A percentile compares a stretch with the other conserved stretches of the same genome.
Evolutionary conservation across 768 basidiomycete species (phyloP).

Genomic region (Royoungia palumana): DNA sequence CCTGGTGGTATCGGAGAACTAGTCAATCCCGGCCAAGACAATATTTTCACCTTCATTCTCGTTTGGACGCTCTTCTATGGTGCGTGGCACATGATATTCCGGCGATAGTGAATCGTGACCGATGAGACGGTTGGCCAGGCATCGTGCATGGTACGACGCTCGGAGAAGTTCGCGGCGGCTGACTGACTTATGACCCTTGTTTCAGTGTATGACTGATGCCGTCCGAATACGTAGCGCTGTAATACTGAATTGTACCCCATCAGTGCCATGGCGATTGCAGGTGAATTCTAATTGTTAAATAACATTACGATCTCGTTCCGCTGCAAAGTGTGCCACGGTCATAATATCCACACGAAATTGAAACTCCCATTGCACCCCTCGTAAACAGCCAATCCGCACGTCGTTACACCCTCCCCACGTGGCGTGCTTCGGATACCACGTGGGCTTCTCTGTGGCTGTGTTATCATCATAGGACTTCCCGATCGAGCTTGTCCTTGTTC

Average conservation of each 20-base stretch:
- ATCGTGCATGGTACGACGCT: slow-evolving; percentile 45
- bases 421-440: slow-evolving; percentile 30
- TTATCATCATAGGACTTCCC: slow-evolving; percentile 29
- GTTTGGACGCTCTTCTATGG: slow-evolving; percentile 95
- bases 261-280: background rate
- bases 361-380: slow-evolving; percentile 11
- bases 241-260: no score
- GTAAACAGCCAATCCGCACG: slow-evolving; percentile 13
- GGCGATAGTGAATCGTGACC: background rate
- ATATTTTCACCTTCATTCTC: slow-evolving; percentile 84
- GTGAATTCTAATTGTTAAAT: background rate
- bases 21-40: slow-evolving; percentile 85
- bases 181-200: slow-evolving; percentile 9
- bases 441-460: slow-evolving; percentile 32
- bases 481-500: slow-evolving; percentile 42
- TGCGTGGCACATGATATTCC: slow-evolving; percentile 35
- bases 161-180: background rate
- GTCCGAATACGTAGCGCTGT: no score
- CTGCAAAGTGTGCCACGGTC: background rate
- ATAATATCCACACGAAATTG: background rate
- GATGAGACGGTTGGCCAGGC: slow-evolving; percentile 26
- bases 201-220: slow-evolving; percentile 40
- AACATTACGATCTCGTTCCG: background rate
- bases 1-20: slow-evolving; percentile 64
- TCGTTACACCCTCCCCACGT: slow-evolving; percentile 33